Percentiles rank a stretch among this genome's conserved stretches.
phyloP scores from a whole-genome alignment of 176 grass and related monocot genomes.

The Zea luxurians region DNA sequence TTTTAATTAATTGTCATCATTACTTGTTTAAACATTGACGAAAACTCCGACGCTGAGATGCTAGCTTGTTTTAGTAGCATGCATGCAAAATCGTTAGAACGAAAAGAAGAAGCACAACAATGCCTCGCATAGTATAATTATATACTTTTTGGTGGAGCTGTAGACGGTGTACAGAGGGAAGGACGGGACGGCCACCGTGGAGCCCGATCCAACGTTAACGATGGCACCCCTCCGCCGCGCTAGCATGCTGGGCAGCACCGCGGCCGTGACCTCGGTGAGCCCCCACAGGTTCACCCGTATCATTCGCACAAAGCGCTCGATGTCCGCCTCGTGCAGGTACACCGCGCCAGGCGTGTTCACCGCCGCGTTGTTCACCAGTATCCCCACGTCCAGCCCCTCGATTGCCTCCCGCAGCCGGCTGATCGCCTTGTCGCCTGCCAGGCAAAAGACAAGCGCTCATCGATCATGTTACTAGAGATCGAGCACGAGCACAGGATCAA shows the following conservation, averaged over 20 bases:
- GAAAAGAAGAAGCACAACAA: background rate
- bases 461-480: too few species aligned
- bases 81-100: background rate
- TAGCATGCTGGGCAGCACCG: slow-evolving; percentile 55
- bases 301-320: slow-evolving; percentile 40
- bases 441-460: too few species aligned
- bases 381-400: slow-evolving; percentile 44
- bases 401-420: slow-evolving; percentile 21
- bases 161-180: slow-evolving; percentile 58
- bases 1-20: too few species aligned
- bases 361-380: slow-evolving; percentile 69
- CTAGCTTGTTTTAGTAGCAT: background rate
- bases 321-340: slow-evolving; percentile 58
- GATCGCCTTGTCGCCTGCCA: slow-evolving; percentile 21
- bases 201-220: slow-evolving; percentile 60
- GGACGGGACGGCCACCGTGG: slow-evolving; percentile 39
- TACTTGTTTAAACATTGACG: background rate
- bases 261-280: slow-evolving; percentile 38
- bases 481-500: too few species aligned
- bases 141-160: slow-evolving; percentile 34
- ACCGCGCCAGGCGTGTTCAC: slow-evolving; percentile 33
- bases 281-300: slow-evolving; percentile 48
- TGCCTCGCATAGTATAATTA: background rate
- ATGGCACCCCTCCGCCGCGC: slow-evolving; percentile 44
- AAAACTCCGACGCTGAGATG: background rate